Evolutionary conservation across 345 rosid species (phyloP).

Genomic region (Citrus sp.): DNA sequence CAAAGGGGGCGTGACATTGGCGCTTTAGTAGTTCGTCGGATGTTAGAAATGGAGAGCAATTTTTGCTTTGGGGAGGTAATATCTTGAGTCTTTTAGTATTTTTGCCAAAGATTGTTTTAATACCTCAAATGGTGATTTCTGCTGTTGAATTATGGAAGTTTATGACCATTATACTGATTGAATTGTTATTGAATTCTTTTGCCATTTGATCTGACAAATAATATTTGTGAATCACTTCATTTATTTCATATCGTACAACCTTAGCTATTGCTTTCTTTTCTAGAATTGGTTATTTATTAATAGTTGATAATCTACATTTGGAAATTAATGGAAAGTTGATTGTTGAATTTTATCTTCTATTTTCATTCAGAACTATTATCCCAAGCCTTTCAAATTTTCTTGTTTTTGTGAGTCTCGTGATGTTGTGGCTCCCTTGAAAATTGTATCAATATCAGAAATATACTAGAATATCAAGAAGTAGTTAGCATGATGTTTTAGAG

Average conservation of each 20-base stretch:
- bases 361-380: not conserved
- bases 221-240: not conserved
- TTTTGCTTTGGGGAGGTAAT: constrained; percentile 99
- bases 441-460: not conserved
- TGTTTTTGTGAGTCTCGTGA: not conserved
- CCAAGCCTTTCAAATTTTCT: not conserved
- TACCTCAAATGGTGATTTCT: not conserved
- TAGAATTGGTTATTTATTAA: not conserved
- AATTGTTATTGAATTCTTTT: not conserved
- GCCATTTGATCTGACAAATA: not conserved
- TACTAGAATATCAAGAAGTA: not conserved
- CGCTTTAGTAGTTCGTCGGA: constrained; percentile 69
- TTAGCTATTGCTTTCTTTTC: not conserved
- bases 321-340: too few relatives aligned
- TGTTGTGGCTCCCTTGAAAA: not conserved
- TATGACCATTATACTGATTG: not conserved
- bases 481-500: not conserved
- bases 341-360: not conserved
- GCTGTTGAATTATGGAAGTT: not conserved
- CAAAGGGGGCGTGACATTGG: constrained; percentile 95
- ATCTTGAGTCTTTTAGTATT: constrained; percentile 29
- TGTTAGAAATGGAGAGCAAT: constrained; percentile 83
- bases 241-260: not conserved
- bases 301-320: not conserved
- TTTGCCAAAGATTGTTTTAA: constrained; percentile 21